These are phyloP conservation scores for Pichia sp. DNA, from an alignment of 1,139 yeast species.

Conservation along the genomic window DNA sequence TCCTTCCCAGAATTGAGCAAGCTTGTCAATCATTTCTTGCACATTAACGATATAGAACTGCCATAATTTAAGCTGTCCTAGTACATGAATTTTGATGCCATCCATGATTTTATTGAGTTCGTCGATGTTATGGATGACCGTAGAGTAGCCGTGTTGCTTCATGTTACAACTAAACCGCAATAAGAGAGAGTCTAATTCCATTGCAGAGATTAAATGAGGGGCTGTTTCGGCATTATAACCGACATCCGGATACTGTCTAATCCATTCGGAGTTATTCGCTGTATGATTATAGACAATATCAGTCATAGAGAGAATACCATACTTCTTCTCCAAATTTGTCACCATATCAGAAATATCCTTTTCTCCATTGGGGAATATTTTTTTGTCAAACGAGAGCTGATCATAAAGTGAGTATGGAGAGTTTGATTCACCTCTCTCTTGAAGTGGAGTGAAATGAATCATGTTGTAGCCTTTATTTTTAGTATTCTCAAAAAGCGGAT, in stretches of 20 bases:
- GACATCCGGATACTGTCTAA: constrained; percentile 77
- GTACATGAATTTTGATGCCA: constrained; percentile 61
- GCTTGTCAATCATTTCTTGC: constrained; percentile 27
- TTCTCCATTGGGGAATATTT: constrained; percentile 43
- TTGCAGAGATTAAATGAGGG: constrained; percentile 79
- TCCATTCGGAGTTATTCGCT: constrained; percentile 84
- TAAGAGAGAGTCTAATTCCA: constrained; percentile 69
- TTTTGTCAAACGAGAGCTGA: constrained; percentile 71
- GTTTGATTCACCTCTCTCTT: constrained; percentile 78
- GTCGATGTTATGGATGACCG: constrained; percentile 36
- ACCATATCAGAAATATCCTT: constrained; percentile 43
- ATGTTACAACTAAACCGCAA: constrained; percentile 56
- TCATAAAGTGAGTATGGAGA: constrained; percentile 92
- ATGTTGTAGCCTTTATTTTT: constrained; percentile 79
- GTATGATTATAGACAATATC: constrained; percentile 96
- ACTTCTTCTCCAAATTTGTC: constrained; percentile 42
- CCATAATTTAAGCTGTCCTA: constrained; percentile 70
- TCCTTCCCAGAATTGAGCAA: constrained; percentile 28
- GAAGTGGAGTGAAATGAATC: constrained; percentile 94
- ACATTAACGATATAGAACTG: constrained; percentile 75
- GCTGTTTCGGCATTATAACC: constrained; percentile 86
- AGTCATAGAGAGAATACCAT: constrained; percentile 68
- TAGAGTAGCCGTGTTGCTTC: constrained; percentile 50
- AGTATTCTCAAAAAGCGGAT: constrained; percentile 51
- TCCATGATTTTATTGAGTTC: constrained; percentile 58